A percentile compares a stretch with the other conserved stretches of the same genome.
Conservation (phyloP, 768 basidiomycete genomes). For the Boletus sp. region DNA sequence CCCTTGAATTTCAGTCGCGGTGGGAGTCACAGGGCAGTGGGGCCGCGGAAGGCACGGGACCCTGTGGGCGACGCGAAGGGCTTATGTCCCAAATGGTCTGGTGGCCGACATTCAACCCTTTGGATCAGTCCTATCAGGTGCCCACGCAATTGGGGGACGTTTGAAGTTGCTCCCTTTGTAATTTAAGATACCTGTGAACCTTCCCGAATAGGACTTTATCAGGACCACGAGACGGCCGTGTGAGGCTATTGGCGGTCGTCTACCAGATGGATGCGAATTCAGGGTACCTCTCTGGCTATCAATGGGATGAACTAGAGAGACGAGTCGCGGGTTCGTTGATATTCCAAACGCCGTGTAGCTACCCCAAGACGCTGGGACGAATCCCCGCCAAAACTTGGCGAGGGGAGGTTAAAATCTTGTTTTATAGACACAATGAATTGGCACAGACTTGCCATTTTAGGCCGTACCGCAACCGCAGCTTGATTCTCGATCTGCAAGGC, state of each 20-base stretch:
- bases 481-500: neutral
- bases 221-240: neutral
- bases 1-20: constrained; percentile 6
- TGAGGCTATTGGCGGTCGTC: neutral
- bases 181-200: neutral
- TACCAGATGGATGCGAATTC: neutral
- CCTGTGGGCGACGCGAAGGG: neutral
- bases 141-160: neutral
- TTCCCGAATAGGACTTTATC: neutral
- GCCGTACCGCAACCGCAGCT: neutral
- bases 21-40: neutral
- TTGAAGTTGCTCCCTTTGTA: neutral
- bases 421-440: neutral
- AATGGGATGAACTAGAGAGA: neutral
- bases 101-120: neutral
- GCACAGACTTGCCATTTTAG: neutral
- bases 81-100: neutral
- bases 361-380: no score
- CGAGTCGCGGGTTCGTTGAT: neutral
- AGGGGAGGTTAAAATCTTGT: neutral
- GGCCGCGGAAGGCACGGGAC: neutral
- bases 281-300: neutral
- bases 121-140: neutral
- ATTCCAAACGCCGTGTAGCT: neutral
- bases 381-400: neutral